Evolutionary conservation across 2,329 filamentous ascomycete species (phyloP), one percentile per base, ranked within the genome.

Genomic region (Teratosphaeria gauchensis): DNA sequence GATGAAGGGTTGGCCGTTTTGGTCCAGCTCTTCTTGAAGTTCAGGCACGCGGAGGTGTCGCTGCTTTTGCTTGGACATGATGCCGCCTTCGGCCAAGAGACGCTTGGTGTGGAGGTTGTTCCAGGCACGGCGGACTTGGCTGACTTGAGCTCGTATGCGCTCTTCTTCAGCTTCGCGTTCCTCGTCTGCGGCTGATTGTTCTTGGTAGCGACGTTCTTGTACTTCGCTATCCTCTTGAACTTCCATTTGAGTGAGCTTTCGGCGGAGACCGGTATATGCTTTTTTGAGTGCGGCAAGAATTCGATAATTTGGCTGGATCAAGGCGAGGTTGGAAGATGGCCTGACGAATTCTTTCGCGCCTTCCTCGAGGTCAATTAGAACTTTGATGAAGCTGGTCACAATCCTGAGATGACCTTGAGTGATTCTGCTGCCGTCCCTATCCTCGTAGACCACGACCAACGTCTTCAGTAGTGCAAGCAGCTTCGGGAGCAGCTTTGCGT

Each of bases 1-100:
- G 55, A 74, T 71, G 54, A 78, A 76, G 0, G 57, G 57, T 0
- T 68, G 32, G 5, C 76, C 77, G 56, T 77, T 74, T 0, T 72
- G 69, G 54, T 78, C 76, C 28, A 63, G 59, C 30, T 72, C 69
- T 8, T 55, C 53, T 19, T 59, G 52, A 7, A 54, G 55, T 11
- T 61, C 54, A 1, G 62, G 62, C 4, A 61, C 56, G 1, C 56
- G 58, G 8, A 71, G 63, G 24, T 69, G 67, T 1, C 59, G 52
- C 33, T 56, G 57, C 53, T 69, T 69, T 31, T 55, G 53, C 11
- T 16, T 2, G 1, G 58, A 16, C 16, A 59, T 51, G 28, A 65
- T 54, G 32, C 59, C 53, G 33, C 54, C 56, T 57, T 65, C 64
- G 5, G 62, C 63, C 5, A 46, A 42, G 14, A 58, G 54, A 9